A percentile compares a stretch with the other conserved stretches of the same genome.
Evolutionary conservation across 148 eudicot genomes (phyloP).

Genomic region (Rhododendron vialii): DNA sequence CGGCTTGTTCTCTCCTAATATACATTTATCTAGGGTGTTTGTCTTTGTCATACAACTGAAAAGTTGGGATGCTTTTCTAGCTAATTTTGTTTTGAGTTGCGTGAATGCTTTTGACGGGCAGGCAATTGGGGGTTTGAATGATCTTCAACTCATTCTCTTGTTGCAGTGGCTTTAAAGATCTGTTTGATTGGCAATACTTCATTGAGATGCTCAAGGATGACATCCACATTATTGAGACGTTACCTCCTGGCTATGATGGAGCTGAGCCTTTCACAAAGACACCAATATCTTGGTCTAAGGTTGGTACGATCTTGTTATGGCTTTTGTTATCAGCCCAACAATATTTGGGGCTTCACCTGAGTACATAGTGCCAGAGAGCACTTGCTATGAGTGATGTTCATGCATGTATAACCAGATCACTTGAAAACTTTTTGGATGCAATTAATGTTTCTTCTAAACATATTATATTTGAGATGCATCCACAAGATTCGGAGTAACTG

Average conservation of each 20-base stretch:
- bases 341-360: not conserved
- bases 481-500: not conserved
- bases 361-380: not conserved
- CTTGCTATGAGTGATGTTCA: not conserved
- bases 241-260: constrained; percentile 62
- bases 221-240: constrained; percentile 64
- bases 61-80: not conserved
- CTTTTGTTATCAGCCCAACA: not conserved
- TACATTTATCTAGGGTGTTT: not conserved
- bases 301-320: constrained; percentile 17
- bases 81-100: not conserved
- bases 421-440: not conserved
- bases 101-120: not conserved
- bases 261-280: constrained; percentile 76
- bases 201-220: constrained; percentile 76
- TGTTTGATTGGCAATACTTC: constrained; percentile 93
- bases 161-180: constrained; percentile 92
- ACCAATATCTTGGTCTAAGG: constrained; percentile 99
- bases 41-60: not conserved
- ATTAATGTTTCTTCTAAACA: not conserved
- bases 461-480: not conserved
- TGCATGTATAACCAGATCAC: not conserved
- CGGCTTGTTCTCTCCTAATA: not conserved
- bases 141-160: constrained; percentile 7
- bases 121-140: not conserved